Conservation (phyloP, 345 rosid species). For the Streptanthus diversifolius region DNA sequence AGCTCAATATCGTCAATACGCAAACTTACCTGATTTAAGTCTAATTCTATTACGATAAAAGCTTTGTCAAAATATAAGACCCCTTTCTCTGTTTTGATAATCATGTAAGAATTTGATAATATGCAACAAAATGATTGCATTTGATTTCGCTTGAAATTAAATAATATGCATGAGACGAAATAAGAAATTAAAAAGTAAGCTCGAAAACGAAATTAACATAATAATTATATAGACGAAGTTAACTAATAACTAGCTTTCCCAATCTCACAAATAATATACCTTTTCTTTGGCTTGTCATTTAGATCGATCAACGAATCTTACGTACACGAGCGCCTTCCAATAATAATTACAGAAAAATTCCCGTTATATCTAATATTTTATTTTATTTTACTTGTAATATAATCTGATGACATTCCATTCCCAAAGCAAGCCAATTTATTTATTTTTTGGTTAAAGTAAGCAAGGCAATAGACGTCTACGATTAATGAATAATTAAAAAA, state of each 20-base stretch:
- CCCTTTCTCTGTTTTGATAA: no score
- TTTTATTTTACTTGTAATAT: background rate
- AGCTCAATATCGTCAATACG: no score
- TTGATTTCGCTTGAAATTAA: slow-evolving; percentile 21
- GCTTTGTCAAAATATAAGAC: no score
- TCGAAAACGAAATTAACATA: slow-evolving; percentile 5
- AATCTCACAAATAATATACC: background rate
- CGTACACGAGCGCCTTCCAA: slow-evolving; percentile 15
- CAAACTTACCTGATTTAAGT: no score
- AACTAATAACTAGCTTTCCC: slow-evolving; percentile 16
- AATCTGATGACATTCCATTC: background rate
- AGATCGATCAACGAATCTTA: slow-evolving; percentile 6
- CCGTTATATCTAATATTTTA: background rate
- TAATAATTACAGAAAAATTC: background rate
- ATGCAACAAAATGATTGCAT: slow-evolving; percentile 31
- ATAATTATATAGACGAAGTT: background rate
- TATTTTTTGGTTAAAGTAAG: no score
- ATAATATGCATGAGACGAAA: slow-evolving; percentile 10
- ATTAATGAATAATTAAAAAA: background rate
- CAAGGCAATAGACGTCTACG: background rate
- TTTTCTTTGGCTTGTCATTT: background rate
- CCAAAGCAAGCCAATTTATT: background rate
- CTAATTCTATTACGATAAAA: no score
- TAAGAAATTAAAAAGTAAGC: slow-evolving; percentile 3
- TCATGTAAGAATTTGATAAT: slow-evolving; percentile 18